Evolutionary conservation across 2,329 filamentous ascomycete genomes (phyloP).

Genomic region (Aciculosporium take): DNA sequence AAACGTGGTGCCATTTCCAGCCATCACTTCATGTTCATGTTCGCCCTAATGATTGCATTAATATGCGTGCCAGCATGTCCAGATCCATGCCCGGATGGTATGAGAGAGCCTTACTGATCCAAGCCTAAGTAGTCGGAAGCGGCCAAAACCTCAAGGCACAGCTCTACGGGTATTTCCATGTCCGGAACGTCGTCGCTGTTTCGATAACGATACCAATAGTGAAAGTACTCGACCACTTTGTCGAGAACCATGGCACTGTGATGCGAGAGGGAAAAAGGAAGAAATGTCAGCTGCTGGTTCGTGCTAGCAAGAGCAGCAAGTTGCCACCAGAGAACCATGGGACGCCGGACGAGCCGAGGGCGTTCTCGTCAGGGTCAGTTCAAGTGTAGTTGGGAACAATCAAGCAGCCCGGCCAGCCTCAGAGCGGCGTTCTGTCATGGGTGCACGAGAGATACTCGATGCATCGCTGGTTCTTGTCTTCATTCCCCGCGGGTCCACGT

Average conservation of each 20-base stretch:
- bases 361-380: conserved; percentile 32
- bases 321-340: not conserved
- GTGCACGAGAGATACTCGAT: conserved; percentile 11
- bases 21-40: conserved; percentile 23
- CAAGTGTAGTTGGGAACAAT: conserved; percentile 46
- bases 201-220: conserved; percentile 64
- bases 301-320: not conserved
- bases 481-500: conserved; percentile 14
- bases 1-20: not conserved
- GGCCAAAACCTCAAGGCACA: conserved; percentile 64
- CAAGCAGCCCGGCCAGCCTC: conserved; percentile 29
- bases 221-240: conserved; percentile 71
- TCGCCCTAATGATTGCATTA: conserved; percentile 20
- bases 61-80: conserved; percentile 16
- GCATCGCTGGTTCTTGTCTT: conserved; percentile 27
- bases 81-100: not conserved
- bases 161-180: conserved; percentile 66
- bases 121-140: conserved; percentile 65
- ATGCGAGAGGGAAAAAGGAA: conserved; percentile 3
- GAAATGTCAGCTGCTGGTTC: conserved; percentile 6
- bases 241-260: conserved; percentile 60
- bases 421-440: conserved; percentile 29
- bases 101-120: conserved; percentile 31
- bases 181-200: conserved; percentile 61
- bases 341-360: conserved; percentile 3